A percentile compares a stretch with the other conserved stretches of the same genome.
Conservation (phyloP, 257 asterid genomes). For the Ajuga chamaepitys region DNA sequence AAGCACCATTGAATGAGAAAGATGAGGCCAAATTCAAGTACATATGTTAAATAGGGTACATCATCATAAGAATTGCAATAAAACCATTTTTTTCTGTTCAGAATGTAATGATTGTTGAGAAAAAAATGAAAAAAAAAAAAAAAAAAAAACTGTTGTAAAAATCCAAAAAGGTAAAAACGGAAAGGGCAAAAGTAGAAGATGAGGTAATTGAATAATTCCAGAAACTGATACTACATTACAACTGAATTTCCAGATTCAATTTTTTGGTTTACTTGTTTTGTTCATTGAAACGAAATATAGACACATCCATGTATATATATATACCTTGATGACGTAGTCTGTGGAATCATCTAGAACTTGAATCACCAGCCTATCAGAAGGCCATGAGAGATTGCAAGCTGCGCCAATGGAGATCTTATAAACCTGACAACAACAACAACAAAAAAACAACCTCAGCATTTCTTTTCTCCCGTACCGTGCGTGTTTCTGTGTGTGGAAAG, state of each 20-base stretch:
- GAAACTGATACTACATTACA: conserved; percentile 1
- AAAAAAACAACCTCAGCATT: not conserved
- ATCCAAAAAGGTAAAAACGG: not conserved
- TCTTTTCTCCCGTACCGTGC: not conserved
- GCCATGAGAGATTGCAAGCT: conserved; percentile 94
- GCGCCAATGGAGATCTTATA: conserved; percentile 97
- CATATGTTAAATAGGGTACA: not conserved
- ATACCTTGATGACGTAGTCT: conserved; percentile 57
- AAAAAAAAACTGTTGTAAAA: not conserved
- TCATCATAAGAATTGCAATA: not conserved
- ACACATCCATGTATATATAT: not conserved
- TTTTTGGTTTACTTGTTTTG: not conserved
- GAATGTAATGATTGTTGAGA: not conserved
- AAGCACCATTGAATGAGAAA: too few species aligned
- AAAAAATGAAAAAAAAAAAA: not conserved
- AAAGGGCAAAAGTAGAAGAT: not conserved
- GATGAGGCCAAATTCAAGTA: not conserved
- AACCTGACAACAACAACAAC: conserved; percentile 34
- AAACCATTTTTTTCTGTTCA: not conserved
- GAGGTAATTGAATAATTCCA: conserved; percentile 11
- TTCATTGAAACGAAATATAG: not conserved
- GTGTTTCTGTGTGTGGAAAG: conserved; percentile 6
- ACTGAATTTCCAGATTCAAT: conserved; percentile 12
- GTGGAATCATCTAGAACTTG: conserved; percentile 93
- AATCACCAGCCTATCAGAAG: conserved; percentile 80